Evolutionary conservation across 139 green algal species (phyloP), one percentile per base, ranked within the genome.

Genomic region (Asterochloris sp.): DNA sequence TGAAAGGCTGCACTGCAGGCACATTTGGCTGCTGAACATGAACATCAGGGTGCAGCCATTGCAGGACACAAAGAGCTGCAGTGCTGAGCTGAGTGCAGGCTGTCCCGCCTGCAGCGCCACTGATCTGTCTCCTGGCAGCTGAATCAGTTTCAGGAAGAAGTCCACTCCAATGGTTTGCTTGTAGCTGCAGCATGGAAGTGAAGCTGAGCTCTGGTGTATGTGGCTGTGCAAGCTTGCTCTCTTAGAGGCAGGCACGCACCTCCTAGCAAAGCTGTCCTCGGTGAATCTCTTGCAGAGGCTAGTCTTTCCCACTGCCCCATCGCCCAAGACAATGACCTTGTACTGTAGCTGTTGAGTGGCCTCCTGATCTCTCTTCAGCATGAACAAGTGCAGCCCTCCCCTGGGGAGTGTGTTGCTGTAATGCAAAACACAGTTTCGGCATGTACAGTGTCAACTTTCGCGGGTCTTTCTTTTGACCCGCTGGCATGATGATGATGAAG

Each of bases 121-220:
- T 24, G 14, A 26, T 26, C 62, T 62, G 26, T 74, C 24, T n/a
- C 78, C 78, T 62, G 78, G 78, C 27, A 82, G 64, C 8, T 14
- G 61, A 1, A 82, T 13, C 62, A 74, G 78, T 19, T 75, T 82
- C 12, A 74, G 23, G 62, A 82, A 82, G 62, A 82, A 82, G 63
- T 82, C 78, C 4, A 82, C 78, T 2, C 78, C 78, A 64, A 82
- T 82, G 11, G 78, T 82, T 64, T 74, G 62, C 17, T 74, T 73
- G 28, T 82, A 82, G 16, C 76, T 80, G 60, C 76, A 69, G 24
- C 66, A 71, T 21, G 17, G 4, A 1, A 71, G 10, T 71, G 17
- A 71, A 26, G 21, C 66, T 9, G 21, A 26, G 66, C 66, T 26
- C 17, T 26, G n/a, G 4, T 71, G 66, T 24, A 71, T 2, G 4